These are phyloP conservation scores for Leptodermis oblonga DNA, from an alignment of 257 asterid species.

Conservation along the genomic window DNA sequence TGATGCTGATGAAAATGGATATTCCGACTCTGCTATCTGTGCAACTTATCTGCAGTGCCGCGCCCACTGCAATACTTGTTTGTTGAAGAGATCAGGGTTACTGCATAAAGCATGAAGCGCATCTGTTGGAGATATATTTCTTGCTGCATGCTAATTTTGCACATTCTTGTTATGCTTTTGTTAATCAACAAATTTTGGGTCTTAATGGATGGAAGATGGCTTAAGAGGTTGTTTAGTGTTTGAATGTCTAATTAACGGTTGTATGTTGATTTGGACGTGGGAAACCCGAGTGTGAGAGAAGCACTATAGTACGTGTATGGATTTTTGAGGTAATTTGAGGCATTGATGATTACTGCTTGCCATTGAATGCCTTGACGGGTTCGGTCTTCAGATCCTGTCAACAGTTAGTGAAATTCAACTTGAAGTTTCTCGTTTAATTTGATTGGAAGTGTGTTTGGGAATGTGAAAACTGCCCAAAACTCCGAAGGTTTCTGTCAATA, in stretches of 20 bases:
- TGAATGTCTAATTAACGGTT: neutral
- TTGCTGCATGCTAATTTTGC: neutral
- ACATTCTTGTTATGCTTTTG: neutral
- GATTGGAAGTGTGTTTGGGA: neutral
- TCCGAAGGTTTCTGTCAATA: no score
- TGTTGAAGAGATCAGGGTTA: neutral
- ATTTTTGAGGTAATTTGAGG: neutral
- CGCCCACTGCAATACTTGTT: neutral
- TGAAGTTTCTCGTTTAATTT: neutral
- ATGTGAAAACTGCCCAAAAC: no score
- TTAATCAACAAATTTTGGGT: constrained; percentile 4
- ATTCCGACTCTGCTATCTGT: neutral
- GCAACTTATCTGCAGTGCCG: neutral
- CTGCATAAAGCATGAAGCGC: neutral
- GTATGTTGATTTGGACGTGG: neutral
- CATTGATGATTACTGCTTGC: neutral
- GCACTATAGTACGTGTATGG: neutral
- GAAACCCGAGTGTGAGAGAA: neutral
- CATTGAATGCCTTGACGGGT: neutral
- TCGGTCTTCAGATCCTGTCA: neutral
- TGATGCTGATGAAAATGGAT: neutral
- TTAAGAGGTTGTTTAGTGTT: neutral
- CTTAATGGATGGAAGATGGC: no score
- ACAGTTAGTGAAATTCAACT: neutral
- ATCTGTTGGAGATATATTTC: neutral